Conservation (phyloP, 768 basidiomycete genomes). For the Suillus occidentalis region DNA sequence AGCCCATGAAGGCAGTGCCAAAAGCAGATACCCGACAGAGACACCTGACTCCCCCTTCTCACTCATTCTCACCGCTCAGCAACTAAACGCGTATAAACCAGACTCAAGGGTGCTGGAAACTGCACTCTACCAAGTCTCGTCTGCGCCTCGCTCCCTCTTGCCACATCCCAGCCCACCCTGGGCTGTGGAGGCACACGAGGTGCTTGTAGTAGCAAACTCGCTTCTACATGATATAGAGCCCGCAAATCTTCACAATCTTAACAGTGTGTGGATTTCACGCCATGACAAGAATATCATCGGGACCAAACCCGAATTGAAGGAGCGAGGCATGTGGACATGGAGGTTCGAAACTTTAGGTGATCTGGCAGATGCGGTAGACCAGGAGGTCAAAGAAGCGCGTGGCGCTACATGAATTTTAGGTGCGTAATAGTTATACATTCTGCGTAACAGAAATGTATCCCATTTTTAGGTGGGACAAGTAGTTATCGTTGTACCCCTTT, state of each 20-base stretch:
- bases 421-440: background rate
- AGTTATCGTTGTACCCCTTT: background rate
- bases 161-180: slow-evolving; percentile 18
- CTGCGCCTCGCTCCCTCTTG: slow-evolving; percentile 17
- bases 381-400: slow-evolving; percentile 27
- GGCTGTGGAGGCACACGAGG: slow-evolving; percentile 38
- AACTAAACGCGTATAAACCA: slow-evolving; percentile 74
- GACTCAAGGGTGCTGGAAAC: slow-evolving; percentile 41
- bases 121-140: slow-evolving; percentile 27
- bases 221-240: slow-evolving; percentile 66
- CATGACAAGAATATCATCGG: slow-evolving; percentile 24
- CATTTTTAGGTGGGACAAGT: background rate
- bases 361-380: slow-evolving; percentile 59
- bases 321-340: slow-evolving; percentile 46
- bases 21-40: slow-evolving; percentile 39
- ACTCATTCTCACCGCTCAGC: slow-evolving; percentile 68
- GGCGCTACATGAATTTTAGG: background rate
- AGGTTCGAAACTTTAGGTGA: slow-evolving; percentile 59
- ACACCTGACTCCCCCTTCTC: slow-evolving; percentile 58
- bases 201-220: slow-evolving; percentile 69
- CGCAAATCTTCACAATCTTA: slow-evolving; percentile 54
- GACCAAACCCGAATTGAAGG: slow-evolving; percentile 44
- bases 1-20: background rate
- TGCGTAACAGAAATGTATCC: background rate
- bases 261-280: slow-evolving; percentile 68